These are phyloP conservation scores for Pseudogymnoascus sp. DNA, from an alignment of 2,329 filamentous ascomycete genomes.

Conservation along the genomic window DNA sequence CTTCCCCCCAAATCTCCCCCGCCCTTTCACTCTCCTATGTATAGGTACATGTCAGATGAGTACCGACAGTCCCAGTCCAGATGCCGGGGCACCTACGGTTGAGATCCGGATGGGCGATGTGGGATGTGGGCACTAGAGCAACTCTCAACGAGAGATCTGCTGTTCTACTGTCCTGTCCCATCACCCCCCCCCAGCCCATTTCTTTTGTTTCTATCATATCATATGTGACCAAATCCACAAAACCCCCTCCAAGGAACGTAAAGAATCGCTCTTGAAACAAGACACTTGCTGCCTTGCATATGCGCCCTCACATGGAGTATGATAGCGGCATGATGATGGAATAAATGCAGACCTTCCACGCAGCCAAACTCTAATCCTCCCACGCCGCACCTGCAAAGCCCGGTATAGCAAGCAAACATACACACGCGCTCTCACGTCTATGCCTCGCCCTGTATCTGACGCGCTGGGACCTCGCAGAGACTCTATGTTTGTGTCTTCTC, in stretches of 20 bases:
- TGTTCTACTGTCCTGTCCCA: background rate
- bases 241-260: background rate
- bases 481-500: constrained; percentile 45
- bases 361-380: background rate
- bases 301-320: background rate
- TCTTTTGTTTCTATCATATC: background rate
- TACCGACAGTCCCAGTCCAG: background rate
- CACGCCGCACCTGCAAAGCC: background rate
- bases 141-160: background rate
- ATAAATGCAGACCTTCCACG: background rate
- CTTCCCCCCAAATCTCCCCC: background rate
- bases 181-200: background rate
- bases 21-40: background rate
- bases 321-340: background rate
- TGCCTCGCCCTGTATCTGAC: background rate
- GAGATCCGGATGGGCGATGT: background rate
- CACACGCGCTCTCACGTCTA: background rate
- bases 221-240: background rate
- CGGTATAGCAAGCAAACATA: background rate
- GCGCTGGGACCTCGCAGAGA: constrained; percentile 26
- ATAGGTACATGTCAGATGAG: background rate
- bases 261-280: background rate
- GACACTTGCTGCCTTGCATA: background rate
- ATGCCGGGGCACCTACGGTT: background rate
- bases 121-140: background rate